Conservation (phyloP, 139 green algal species). For the Picochlorum sp. region DNA sequence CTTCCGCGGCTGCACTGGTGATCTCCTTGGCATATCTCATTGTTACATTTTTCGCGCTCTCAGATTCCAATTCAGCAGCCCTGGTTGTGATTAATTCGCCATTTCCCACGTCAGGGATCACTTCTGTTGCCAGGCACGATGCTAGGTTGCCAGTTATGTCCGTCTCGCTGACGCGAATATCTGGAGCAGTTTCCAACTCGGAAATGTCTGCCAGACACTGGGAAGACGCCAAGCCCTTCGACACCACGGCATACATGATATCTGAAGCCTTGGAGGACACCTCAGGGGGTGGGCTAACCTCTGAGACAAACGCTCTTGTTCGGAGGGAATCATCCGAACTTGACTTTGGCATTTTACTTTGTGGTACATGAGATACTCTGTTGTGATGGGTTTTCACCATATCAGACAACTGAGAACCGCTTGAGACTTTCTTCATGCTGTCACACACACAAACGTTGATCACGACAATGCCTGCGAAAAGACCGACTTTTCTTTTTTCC, state of each 20-base stretch:
- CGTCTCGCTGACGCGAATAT: neutral
- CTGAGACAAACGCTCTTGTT: neutral
- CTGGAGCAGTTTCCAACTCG: slow-evolving; percentile 6
- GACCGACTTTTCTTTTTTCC: too few relatives aligned
- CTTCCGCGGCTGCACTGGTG: neutral
- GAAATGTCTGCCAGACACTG: neutral
- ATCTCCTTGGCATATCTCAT: slow-evolving; percentile 10
- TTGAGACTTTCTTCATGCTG: too few relatives aligned
- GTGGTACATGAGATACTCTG: too few relatives aligned
- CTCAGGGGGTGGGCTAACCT: neutral
- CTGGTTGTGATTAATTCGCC: neutral
- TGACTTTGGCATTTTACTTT: neutral
- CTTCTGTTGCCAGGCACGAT: slow-evolving; percentile 6
- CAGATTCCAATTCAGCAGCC: neutral
- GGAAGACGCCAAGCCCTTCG: neutral
- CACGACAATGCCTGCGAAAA: too few relatives aligned
- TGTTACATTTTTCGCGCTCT: neutral
- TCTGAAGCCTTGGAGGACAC: neutral
- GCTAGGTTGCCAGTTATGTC: slow-evolving; percentile 3
- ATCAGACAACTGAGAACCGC: too few relatives aligned
- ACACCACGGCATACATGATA: slow-evolving; percentile 8
- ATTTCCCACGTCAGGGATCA: slow-evolving; percentile 7
- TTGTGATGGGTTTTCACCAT: too few relatives aligned
- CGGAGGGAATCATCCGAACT: slow-evolving; percentile 1
- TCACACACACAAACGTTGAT: too few relatives aligned